Evolutionary conservation across 139 green algal genomes (phyloP), one percentile per base, ranked within the genome.

Genomic region (Chlorella sp.): DNA sequence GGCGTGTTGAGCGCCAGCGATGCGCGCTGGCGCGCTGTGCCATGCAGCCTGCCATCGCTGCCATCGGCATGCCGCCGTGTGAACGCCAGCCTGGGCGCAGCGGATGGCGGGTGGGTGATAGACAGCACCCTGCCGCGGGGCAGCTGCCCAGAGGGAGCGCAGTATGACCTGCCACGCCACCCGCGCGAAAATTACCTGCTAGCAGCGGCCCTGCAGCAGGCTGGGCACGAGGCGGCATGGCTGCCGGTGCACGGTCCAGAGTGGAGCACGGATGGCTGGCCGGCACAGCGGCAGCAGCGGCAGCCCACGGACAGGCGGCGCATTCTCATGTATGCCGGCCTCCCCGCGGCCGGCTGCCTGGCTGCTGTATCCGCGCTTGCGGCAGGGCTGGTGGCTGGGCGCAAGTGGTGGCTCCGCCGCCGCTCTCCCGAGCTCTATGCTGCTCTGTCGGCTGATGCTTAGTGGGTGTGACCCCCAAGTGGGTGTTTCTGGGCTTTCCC

Each of bases 141-240:
- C 28, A 44, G 13, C 25, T 93, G 90, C 90, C 89, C 90, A 1
- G n/a, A 79, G 25, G 88, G 90, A 4, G 69, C 64, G 0, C 3
- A 16, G 0, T 91, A 82, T 60, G 86, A 89, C 34, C 41, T 90
- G 74, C 90, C 90, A 13, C 65, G 81, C 17, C 87, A 93, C 78
- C 81, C 88, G 5, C 82, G 82, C 34, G 90, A 93, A 38, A 93
- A 93, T 80, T 82, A 71, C 36, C 47, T 70, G 34, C 82, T 93
- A 78, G 81, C 87, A 34, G 51, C 26, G 26, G 57, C 60, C 39
- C 51, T 87, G 64, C 55, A 38, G 39, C 56, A 64, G 16, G 39
- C 23, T 15, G 55, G 47, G 20, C 28, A 30, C n/a, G 65, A 85
- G 16, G 83, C 51, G 7, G 88, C 86, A 15, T 93, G 88, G 88